phyloP scores from a whole-genome alignment of 2,329 filamentous ascomycete genomes.

The Fusarium paranaense region DNA sequence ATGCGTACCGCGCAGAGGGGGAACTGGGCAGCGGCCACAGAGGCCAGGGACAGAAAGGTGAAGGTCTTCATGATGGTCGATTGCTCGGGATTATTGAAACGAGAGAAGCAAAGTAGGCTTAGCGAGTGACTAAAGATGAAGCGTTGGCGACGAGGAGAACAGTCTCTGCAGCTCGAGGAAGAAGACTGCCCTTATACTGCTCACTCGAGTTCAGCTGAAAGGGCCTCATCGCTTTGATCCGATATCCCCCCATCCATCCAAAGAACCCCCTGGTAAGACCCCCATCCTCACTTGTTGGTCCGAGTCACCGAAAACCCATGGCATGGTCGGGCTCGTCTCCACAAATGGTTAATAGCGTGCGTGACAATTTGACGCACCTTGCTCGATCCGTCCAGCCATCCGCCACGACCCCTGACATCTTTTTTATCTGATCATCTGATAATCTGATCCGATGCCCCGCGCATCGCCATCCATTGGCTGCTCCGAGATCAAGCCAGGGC shows the following conservation, averaged over 20 bases:
- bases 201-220: not conserved
- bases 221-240: not conserved
- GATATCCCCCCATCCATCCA: not conserved
- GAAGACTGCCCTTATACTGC: not conserved
- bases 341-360: not conserved
- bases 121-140: conserved; percentile 11
- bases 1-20: conserved; percentile 2
- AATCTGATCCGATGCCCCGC: conserved; percentile 9
- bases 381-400: not conserved
- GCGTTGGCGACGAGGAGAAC: not conserved
- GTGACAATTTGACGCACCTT: conserved; percentile 1
- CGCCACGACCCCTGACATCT: not conserved
- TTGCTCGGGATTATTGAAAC: conserved; percentile 6
- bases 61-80: conserved; percentile 12
- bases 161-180: not conserved
- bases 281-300: not conserved
- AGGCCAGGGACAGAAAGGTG: conserved; percentile 9
- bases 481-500: not conserved
- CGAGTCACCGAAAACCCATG: not conserved
- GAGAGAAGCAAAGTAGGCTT: conserved; percentile 9
- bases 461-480: not conserved
- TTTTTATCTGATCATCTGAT: conserved; percentile 14
- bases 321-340: not conserved
- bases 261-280: not conserved
- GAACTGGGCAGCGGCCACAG: conserved; percentile 7